Base-by-base conservation (phyloP, 78 protist genomes). In the Dictyostelium intermedium region DNA sequence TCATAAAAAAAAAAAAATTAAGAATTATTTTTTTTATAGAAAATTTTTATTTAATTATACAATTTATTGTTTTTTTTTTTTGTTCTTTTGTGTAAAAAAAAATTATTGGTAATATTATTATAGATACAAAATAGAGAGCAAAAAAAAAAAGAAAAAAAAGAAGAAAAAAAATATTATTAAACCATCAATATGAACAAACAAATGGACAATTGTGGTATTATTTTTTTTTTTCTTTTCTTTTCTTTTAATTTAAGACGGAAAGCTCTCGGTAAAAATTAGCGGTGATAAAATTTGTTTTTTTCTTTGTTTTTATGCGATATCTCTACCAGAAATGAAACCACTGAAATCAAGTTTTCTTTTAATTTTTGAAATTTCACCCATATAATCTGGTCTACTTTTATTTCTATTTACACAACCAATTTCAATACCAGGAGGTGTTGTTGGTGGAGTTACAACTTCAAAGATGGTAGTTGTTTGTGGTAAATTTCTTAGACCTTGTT, bases 351-450 rank as follows among this genome's bases (percentile, higher is more conserved):
- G 35, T 27, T 66, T 66, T 66, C 74, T 66, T 66, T 25, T 25
- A 20, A 56, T 56, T 20, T 16, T 16, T n/a, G 32, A 27, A 66
- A 66, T 66, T 0, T 3, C 5, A 10, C 4, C 20, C 74, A 27
- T 66, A 66, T 66, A 25, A 8, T 61, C 13, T 8, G 9, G 25
- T 61, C n/a, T 61, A 25, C 5, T 9, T 25, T 61, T 61, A 18
- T 25, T 61, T n/a, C 34, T 61, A n/a, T n/a, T 25, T n/a, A n/a
- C 32, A 25, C 1, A 11, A 20, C 11, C 72, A n/a, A 61, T n/a
- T 61, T 61, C 72, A 61, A 25, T n/a, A 61, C 72, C 72, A 61
- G 72, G 72, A n/a, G 72, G 72, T n/a, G 72, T 61, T n/a, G 72
- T 61, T 66, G 74, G 74, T 25, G 74, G 74, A 11, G 74, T 66